A percentile compares a stretch with the other conserved stretches of the same genome.
phyloP scores from a whole-genome alignment of 1,284 basidiomycete genomes.

The Melampsora americana region DNA sequence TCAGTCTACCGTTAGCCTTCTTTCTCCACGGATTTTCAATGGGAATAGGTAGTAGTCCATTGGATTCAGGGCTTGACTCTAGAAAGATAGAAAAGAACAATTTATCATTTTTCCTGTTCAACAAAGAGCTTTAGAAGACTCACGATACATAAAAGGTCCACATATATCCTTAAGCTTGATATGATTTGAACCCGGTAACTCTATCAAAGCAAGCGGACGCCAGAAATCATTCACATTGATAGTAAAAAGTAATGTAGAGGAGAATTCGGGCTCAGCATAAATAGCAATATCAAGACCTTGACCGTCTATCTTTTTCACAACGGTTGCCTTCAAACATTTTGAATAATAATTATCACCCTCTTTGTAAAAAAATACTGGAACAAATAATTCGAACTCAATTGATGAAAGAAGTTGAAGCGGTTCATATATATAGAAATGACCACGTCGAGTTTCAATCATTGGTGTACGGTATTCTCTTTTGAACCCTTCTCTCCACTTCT shows the following conservation, averaged over 20 bases:
- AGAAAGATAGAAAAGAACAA: conserved; percentile 6
- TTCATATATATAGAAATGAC: not conserved
- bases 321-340: not conserved
- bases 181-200: no score
- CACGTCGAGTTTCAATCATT: not conserved
- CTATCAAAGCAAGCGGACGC: no score
- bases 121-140: conserved; percentile 35
- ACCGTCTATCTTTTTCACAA: not conserved
- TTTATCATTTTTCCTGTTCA: no score
- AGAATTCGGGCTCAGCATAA: not conserved
- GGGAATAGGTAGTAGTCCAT: no score
- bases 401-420: not conserved
- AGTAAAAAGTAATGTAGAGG: no score
- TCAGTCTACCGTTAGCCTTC: no score
- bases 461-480: not conserved
- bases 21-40: no score
- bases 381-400: not conserved
- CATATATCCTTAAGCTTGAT: no score
- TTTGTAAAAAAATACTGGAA: no score
- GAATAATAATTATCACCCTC: not conserved
- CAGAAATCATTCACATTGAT: no score
- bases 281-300: not conserved
- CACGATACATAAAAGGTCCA: conserved; percentile 23
- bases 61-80: conserved; percentile 1
- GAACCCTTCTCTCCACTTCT: not conserved